Conservation (phyloP, 2,329 filamentous ascomycete genomes). For the Nemania sp. region DNA sequence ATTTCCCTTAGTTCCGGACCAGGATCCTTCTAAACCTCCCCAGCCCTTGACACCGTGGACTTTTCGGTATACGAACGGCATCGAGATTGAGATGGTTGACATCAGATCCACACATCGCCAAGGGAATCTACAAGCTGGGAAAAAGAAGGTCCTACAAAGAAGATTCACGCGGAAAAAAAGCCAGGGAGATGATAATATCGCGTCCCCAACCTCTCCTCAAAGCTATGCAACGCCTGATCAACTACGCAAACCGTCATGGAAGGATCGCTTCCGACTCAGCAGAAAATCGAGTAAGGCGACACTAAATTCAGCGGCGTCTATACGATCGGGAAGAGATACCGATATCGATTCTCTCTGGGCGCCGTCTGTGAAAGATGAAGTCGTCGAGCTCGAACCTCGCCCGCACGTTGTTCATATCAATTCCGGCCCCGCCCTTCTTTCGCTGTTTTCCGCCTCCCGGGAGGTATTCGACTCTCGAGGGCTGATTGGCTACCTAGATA, state of each 20-base stretch:
- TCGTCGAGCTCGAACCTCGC: slow-evolving; percentile 22
- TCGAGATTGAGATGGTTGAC: slow-evolving; percentile 32
- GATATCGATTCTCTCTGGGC: slow-evolving; percentile 30
- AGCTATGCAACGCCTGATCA: slow-evolving; percentile 5
- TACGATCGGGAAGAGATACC: slow-evolving; percentile 43
- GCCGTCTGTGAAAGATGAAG: slow-evolving; percentile 14
- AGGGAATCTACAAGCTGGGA: slow-evolving; percentile 28
- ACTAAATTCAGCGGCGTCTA: slow-evolving; percentile 50
- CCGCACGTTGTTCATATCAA: slow-evolving; percentile 30
- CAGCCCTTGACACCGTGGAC: slow-evolving; percentile 25
- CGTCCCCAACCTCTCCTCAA: neutral
- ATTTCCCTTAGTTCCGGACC: slow-evolving; percentile 19
- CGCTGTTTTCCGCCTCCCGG: slow-evolving; percentile 25
- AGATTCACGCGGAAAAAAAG: slow-evolving; percentile 11
- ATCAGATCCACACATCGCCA: slow-evolving; percentile 29
- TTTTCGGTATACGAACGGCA: slow-evolving; percentile 31
- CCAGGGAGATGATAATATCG: slow-evolving; percentile 4
- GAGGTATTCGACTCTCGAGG: slow-evolving; percentile 23
- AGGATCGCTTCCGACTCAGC: slow-evolving; percentile 19
- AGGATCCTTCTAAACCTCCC: slow-evolving; percentile 17
- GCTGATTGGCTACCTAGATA: slow-evolving; percentile 27
- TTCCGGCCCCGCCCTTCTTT: slow-evolving; percentile 23
- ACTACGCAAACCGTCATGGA: slow-evolving; percentile 16
- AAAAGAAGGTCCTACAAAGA: slow-evolving; percentile 24
- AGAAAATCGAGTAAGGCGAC: slow-evolving; percentile 40